phyloP scores from a whole-genome alignment of 2,329 filamentous ascomycete species.

The Arachnopeziza araneosa region DNA sequence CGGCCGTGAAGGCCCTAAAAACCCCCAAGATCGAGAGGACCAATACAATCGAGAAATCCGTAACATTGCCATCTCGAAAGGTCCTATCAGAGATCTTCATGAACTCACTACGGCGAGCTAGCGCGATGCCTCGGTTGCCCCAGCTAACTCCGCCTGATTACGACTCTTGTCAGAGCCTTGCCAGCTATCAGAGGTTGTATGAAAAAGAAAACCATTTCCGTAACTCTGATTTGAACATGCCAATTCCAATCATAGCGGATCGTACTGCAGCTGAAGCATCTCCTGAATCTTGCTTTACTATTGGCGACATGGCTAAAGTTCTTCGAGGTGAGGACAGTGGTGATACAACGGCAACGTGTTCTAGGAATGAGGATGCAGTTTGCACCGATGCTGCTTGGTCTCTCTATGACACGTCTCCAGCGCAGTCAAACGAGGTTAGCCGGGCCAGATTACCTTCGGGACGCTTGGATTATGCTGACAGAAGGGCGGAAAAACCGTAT shows the following conservation, averaged over 20 bases:
- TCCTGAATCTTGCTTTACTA: slow-evolving; percentile 3
- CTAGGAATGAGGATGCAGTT: slow-evolving; percentile 8
- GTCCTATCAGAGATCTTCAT: neutral
- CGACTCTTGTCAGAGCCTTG: neutral
- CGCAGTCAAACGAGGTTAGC: neutral
- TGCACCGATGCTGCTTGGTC: neutral
- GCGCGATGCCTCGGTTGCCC: neutral
- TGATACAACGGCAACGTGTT: slow-evolving; percentile 8
- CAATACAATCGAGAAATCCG: slow-evolving; percentile 1
- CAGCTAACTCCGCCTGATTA: neutral
- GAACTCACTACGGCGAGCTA: neutral
- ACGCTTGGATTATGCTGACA: neutral
- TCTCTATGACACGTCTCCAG: neutral
- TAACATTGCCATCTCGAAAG: neutral
- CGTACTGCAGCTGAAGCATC: neutral
- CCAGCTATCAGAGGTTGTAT: neutral
- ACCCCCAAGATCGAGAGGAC: neutral
- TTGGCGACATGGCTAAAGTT: neutral
- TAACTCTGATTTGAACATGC: neutral
- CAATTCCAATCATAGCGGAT: neutral
- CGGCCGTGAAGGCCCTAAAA: neutral
- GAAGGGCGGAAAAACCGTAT: slow-evolving; percentile 7
- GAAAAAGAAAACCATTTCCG: neutral
- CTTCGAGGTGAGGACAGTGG: slow-evolving; percentile 6
- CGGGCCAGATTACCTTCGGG: neutral